Conservation (phyloP, 2,329 filamentous ascomycete species). For the Aspergillus ibericus region DNA sequence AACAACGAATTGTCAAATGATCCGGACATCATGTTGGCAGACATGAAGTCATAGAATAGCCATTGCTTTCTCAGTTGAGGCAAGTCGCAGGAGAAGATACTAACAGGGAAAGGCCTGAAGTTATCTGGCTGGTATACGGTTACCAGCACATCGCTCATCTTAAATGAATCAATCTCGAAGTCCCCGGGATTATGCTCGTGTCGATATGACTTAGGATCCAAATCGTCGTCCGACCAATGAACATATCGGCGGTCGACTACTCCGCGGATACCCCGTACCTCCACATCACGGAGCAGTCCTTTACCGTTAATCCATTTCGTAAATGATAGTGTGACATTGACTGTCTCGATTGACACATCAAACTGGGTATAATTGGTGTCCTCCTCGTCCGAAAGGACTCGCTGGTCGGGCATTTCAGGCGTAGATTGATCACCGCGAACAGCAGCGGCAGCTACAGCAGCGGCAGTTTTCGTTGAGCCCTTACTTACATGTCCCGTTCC, state of each 20-base stretch:
- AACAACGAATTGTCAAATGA: conserved; percentile 95
- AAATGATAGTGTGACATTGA: conserved; percentile 95
- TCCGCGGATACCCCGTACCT: conserved; percentile 88
- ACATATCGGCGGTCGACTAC: conserved; percentile 89
- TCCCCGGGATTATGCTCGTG: conserved; percentile 88
- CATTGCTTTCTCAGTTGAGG: conserved; percentile 92
- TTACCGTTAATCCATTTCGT: conserved; percentile 99
- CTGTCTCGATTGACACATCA: conserved; percentile 88
- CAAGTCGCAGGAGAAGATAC: conserved; percentile 93
- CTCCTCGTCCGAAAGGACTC: conserved; percentile 57
- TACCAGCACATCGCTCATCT: conserved; percentile 87
- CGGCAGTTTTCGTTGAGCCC: conserved; percentile 80
- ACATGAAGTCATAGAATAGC: conserved; percentile 96
- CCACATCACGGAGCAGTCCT: conserved; percentile 84
- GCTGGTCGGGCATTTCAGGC: conserved; percentile 41
- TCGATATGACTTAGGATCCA: conserved; percentile 83
- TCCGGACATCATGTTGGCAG: conserved; percentile 92
- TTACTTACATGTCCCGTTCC: conserved; percentile 81
- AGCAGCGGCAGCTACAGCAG: conserved; percentile 78
- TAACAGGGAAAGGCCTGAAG: conserved; percentile 93
- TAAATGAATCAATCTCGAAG: conserved; percentile 96
- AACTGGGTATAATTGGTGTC: conserved; percentile 98
- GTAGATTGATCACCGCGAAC: conserved; percentile 49
- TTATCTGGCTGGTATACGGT: conserved; percentile 86
- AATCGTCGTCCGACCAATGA: conserved; percentile 64